Evolutionary conservation across 1,284 basidiomycete genomes (phyloP).

Genomic region (Ceratorhiza oryzae-sativae): DNA sequence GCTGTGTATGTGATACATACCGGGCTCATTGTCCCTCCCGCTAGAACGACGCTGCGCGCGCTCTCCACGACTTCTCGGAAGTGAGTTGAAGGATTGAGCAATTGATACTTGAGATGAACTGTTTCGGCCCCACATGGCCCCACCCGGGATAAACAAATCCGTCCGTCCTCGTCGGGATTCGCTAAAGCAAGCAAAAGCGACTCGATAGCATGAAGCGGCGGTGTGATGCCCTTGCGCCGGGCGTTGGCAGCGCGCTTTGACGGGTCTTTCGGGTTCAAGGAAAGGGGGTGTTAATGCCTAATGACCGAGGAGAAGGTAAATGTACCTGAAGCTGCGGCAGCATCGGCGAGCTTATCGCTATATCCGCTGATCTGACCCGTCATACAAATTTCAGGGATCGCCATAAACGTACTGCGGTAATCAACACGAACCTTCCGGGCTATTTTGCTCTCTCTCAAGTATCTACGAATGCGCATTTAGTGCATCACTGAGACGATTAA

Average conservation of each 20-base stretch:
- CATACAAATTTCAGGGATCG: not conserved
- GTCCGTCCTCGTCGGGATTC: conserved; percentile 77
- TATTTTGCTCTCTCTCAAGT: conserved; percentile 87
- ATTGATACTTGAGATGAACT: conserved; percentile 86
- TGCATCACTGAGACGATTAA: not conserved
- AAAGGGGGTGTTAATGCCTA: not conserved
- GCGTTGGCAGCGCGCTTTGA: conserved; percentile 45
- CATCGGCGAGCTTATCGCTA: conserved; percentile 69
- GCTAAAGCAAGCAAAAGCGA: conserved; percentile 84
- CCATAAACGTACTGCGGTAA: not conserved
- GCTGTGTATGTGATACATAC: conserved; percentile 54
- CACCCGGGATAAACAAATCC: conserved; percentile 46
- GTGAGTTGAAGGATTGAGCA: conserved; percentile 90
- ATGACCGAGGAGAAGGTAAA: not conserved
- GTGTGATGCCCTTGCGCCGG: conserved; percentile 56
- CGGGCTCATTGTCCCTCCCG: conserved; percentile 98
- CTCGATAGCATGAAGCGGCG: conserved; percentile 86
- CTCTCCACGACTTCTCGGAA: conserved; percentile 83
- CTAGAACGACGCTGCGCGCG: conserved; percentile 84
- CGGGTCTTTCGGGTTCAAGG: conserved; percentile 39
- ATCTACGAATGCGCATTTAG: conserved; percentile 51
- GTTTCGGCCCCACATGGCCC: conserved; percentile 17
- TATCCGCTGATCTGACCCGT: conserved; percentile 76
- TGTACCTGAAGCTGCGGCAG: conserved; percentile 55
- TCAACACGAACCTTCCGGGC: conserved; percentile 52